Evolutionary conservation across 495 filamentous ascomycete genomes (phyloP).

Genomic region (Penicillium soppii): DNA sequence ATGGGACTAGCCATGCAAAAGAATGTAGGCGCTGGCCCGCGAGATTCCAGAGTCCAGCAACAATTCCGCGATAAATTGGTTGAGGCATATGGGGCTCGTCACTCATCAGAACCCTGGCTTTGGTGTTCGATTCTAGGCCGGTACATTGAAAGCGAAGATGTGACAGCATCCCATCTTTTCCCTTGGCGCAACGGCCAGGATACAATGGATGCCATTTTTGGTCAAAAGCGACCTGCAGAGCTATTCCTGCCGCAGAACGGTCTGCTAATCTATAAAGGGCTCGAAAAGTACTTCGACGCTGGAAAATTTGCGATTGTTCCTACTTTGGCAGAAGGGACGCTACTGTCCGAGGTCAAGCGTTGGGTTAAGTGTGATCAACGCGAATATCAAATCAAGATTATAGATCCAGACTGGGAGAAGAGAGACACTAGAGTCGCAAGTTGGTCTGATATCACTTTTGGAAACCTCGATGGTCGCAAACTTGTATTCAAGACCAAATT

Average conservation of each 20-base stretch:
- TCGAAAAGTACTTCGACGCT: no score
- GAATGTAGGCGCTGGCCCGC: background rate
- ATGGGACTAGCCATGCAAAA: background rate
- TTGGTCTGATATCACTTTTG: constrained; percentile 5
- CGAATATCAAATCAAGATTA: constrained; percentile 1
- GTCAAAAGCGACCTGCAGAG: background rate
- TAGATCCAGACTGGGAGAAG: background rate
- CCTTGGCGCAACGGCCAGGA: background rate
- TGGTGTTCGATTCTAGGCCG: background rate
- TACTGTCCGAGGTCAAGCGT: no score
- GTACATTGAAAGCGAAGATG: background rate
- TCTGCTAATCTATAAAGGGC: background rate
- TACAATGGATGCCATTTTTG: background rate
- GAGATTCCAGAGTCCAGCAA: background rate
- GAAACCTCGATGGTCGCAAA: constrained; percentile 16
- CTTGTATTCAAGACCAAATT: constrained; percentile 9
- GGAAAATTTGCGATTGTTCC: no score
- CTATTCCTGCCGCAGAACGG: background rate
- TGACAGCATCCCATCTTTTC: background rate
- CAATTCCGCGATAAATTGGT: background rate
- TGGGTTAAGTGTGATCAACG: background rate
- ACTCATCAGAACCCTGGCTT: background rate
- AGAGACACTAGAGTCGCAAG: background rate
- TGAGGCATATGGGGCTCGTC: background rate
- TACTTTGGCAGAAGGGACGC: no score